Percentiles rank a stretch among this genome's conserved stretches.
Evolutionary conservation across 371 early-diverging fungal species (phyloP).

Genomic region (Dichotomocladium elegans): DNA sequence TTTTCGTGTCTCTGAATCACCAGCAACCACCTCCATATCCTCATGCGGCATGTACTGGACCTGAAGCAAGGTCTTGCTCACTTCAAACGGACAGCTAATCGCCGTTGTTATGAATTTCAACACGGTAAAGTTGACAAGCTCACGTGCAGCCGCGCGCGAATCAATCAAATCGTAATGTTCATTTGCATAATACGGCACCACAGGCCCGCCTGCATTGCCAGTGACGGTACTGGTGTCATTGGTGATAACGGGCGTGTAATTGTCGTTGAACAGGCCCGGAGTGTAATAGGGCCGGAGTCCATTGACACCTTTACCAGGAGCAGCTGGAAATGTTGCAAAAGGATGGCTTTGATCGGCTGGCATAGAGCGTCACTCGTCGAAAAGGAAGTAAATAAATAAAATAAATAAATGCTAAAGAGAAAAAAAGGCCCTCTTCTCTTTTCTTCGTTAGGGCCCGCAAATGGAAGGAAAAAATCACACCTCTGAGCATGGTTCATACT

Average conservation of each 20-base stretch:
- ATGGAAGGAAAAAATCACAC: too few species aligned
- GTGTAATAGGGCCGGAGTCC: constrained; percentile 45
- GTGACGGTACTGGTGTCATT: constrained; percentile 10
- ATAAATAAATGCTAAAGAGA: too few species aligned
- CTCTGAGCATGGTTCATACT: too few species aligned
- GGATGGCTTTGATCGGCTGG: constrained; percentile 34
- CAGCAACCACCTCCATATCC: constrained; percentile 29
- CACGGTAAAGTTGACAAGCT: constrained; percentile 62
- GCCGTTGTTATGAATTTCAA: constrained; percentile 66
- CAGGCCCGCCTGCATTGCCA: constrained; percentile 11
- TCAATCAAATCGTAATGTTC: constrained; percentile 46
- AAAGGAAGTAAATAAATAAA: too few species aligned
- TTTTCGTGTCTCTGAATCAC: neutral
- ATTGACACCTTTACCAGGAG: constrained; percentile 31
- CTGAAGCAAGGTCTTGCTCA: constrained; percentile 74
- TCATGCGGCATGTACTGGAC: constrained; percentile 77
- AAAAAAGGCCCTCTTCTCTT: too few species aligned
- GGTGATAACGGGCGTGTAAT: constrained; percentile 27
- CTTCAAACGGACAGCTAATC: constrained; percentile 70
- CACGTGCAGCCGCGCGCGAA: constrained; percentile 49
- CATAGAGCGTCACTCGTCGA: too few species aligned
- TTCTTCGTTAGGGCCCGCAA: too few species aligned
- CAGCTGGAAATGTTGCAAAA: constrained; percentile 35
- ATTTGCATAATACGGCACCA: constrained; percentile 20
- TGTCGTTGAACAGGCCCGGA: constrained; percentile 34